Conservation (phyloP, 2,329 filamentous ascomycete genomes). For the Amphichorda felina region DNA sequence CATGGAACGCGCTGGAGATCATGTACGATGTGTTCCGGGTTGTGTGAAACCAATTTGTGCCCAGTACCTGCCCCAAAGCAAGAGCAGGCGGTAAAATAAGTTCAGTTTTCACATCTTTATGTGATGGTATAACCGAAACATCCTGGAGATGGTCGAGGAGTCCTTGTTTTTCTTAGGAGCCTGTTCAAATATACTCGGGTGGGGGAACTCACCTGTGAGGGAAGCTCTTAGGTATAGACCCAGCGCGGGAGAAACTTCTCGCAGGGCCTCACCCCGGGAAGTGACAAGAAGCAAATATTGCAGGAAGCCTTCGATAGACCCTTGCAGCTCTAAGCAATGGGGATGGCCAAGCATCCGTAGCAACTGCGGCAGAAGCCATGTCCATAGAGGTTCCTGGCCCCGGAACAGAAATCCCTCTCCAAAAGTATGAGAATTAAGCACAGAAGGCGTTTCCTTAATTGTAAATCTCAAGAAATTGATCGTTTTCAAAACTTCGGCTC, state of each 20-base stretch:
- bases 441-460: slow-evolving; percentile 60
- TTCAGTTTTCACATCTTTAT: slow-evolving; percentile 12
- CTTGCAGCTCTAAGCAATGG: slow-evolving; percentile 31
- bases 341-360: slow-evolving; percentile 43
- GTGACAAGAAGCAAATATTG: slow-evolving; percentile 33
- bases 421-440: slow-evolving; percentile 40
- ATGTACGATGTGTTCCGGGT: slow-evolving; percentile 23
- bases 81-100: slow-evolving; percentile 25
- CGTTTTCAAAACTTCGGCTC: slow-evolving; percentile 55
- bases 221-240: slow-evolving; percentile 34
- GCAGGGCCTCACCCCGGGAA: slow-evolving; percentile 30
- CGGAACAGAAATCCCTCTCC: slow-evolving; percentile 33
- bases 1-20: slow-evolving; percentile 27
- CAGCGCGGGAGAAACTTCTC: slow-evolving; percentile 33
- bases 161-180: slow-evolving; percentile 6
- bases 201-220: slow-evolving; percentile 27
- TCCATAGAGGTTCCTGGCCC: slow-evolving; percentile 50
- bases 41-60: slow-evolving; percentile 9
- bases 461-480: slow-evolving; percentile 67
- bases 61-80: slow-evolving; percentile 23
- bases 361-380: slow-evolving; percentile 50
- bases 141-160: slow-evolving; percentile 22
- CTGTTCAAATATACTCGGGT: too few relatives aligned
- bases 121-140: slow-evolving; percentile 12
- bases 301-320: slow-evolving; percentile 41